Conservation (phyloP, 306 rosid species). For the Vigna unguiculata region DNA sequence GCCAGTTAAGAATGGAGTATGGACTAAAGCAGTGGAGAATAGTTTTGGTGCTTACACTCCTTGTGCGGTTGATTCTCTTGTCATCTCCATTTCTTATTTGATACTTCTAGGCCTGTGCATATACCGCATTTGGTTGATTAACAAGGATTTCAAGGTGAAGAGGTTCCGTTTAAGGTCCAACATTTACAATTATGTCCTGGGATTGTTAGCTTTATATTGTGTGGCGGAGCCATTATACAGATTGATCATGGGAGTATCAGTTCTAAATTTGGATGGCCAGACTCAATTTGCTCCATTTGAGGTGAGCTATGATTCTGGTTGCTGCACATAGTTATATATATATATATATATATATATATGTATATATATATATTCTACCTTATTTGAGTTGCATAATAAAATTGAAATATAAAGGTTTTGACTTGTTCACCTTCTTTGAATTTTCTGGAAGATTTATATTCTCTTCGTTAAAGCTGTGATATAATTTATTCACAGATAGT, state of each 20-base stretch:
- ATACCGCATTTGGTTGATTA: conserved; percentile 79
- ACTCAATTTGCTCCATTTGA: conserved; percentile 84
- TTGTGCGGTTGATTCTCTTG: conserved; percentile 77
- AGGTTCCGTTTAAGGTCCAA: conserved; percentile 83
- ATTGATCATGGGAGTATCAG: conserved; percentile 81
- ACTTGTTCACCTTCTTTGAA: conserved; percentile 24
- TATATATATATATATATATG: too few relatives aligned
- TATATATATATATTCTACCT: too few relatives aligned
- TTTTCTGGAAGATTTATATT: conserved; percentile 20
- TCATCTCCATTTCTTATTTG: conserved; percentile 71
- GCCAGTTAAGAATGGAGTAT: conserved; percentile 77
- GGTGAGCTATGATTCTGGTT: conserved; percentile 58
- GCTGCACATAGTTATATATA: too few relatives aligned
- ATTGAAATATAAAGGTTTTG: conserved; percentile 22
- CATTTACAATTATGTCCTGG: conserved; percentile 75
- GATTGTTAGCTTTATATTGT: conserved; percentile 70
- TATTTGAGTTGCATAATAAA: conserved; percentile 18
- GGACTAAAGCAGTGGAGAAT: conserved; percentile 80
- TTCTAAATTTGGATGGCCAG: conserved; percentile 86
- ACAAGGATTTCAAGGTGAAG: conserved; percentile 67
- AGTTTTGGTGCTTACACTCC: conserved; percentile 93
- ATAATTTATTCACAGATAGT: conserved; percentile 61
- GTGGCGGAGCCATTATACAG: conserved; percentile 86
- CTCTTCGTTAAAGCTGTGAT: conserved; percentile 43
- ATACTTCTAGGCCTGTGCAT: conserved; percentile 74